A percentile compares a stretch with the other conserved stretches of the same genome.
phyloP scores from a whole-genome alignment of 306 rosid species.

The Begonia masoniana region DNA sequence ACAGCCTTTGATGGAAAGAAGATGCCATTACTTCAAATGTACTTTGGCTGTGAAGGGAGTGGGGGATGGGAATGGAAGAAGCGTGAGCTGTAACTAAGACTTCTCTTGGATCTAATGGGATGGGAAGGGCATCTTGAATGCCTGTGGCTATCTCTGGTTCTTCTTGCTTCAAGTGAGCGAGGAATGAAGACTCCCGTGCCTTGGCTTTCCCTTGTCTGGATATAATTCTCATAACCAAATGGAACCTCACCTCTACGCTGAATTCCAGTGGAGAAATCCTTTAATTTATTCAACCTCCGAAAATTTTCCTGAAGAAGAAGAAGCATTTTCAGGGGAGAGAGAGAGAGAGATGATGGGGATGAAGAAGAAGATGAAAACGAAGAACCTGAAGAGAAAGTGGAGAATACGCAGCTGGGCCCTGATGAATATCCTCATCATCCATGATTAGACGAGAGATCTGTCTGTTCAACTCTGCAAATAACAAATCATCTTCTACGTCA shows the following conservation, averaged over 20 bases:
- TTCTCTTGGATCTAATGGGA: too few species aligned
- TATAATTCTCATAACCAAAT: constrained; percentile 13
- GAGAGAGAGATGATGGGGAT: too few species aligned
- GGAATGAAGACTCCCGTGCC: constrained; percentile 93
- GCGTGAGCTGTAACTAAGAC: too few species aligned
- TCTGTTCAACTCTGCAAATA: constrained; percentile 68
- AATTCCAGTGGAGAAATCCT: constrained; percentile 35
- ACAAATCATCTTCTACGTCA: constrained; percentile 21
- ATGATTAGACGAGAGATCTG: constrained; percentile 65
- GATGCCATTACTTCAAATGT: too few species aligned
- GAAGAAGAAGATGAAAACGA: not conserved
- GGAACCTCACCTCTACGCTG: not conserved
- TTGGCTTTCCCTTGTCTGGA: constrained; percentile 44
- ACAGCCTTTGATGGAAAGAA: too few species aligned
- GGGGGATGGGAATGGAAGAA: too few species aligned
- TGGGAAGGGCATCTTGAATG: too few species aligned
- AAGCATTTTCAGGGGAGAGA: too few species aligned
- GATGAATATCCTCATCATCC: constrained; percentile 47
- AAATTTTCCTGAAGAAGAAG: too few species aligned
- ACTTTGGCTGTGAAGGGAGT: too few species aligned
- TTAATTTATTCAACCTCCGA: constrained; percentile 6
- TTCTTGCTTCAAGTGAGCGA: constrained; percentile 41
- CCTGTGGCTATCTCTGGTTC: constrained; percentile 5
- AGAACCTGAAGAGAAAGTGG: constrained; percentile 46
- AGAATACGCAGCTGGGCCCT: constrained; percentile 26